Evolutionary conservation across 1,284 basidiomycete genomes (phyloP).

Genomic region (Cystobasidium pallidum): DNA sequence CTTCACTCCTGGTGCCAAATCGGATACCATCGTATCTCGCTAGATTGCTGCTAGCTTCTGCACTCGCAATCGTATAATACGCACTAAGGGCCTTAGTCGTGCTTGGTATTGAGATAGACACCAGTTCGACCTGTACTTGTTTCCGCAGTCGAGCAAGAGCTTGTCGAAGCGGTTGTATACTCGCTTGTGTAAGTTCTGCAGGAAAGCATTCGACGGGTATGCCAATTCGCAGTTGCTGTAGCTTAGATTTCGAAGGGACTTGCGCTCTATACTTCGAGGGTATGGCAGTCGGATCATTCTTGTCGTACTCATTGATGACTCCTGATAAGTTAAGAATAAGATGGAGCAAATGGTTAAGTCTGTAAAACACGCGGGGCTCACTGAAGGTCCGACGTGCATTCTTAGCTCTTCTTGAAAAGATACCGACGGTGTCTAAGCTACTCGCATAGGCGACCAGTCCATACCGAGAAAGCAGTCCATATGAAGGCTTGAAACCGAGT

Average conservation of each 20-base stretch:
- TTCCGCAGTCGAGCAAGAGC: conserved; percentile 63
- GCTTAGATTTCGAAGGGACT: background rate
- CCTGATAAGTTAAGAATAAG: conserved; percentile 59
- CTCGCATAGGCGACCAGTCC: conserved; percentile 93
- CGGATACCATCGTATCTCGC: conserved; percentile 85
- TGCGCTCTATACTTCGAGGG: conserved; percentile 59
- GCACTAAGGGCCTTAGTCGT: conserved; percentile 81
- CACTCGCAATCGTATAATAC: conserved; percentile 92
- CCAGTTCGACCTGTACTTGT: conserved; percentile 67
- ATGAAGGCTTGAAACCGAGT: conserved; percentile 90
- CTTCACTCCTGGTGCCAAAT: conserved; percentile 56
- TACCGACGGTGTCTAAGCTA: conserved; percentile 89
- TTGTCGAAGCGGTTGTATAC: conserved; percentile 62
- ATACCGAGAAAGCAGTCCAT: conserved; percentile 86
- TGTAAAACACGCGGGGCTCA: conserved; percentile 56
- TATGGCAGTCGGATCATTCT: conserved; percentile 77
- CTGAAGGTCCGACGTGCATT: conserved; percentile 67
- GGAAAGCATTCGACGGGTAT: conserved; percentile 81
- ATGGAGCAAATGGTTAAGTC: background rate
- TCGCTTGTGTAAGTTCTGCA: conserved; percentile 64
- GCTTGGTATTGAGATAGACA: conserved; percentile 75
- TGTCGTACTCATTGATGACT: conserved; percentile 68
- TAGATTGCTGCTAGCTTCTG: conserved; percentile 92
- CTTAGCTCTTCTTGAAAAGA: conserved; percentile 67
- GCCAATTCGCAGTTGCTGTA: conserved; percentile 62